Conservation (phyloP, 108 stramenopile genomes). For the Epipyxis sp. region DNA sequence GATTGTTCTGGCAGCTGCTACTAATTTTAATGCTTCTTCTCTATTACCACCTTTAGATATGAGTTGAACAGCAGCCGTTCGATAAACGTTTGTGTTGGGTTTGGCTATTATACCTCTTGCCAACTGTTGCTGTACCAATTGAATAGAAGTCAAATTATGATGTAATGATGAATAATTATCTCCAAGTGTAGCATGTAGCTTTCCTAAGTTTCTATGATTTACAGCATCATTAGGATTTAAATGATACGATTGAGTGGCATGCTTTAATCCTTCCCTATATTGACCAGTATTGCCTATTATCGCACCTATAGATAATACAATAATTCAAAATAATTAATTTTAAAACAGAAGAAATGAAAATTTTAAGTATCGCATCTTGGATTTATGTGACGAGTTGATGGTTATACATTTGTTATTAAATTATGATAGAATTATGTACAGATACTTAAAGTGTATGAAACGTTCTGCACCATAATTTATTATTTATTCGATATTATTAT, state of each 20-base stretch:
- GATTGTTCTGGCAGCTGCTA: not conserved
- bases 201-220: conserved; percentile 6
- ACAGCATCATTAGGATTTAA: conserved; percentile 10
- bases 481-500: too few relatives aligned
- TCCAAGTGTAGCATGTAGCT: not conserved
- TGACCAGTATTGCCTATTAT: not conserved
- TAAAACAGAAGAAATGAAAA: too few relatives aligned
- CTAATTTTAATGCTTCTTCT: not conserved
- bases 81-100: conserved; percentile 6
- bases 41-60: not conserved
- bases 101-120: not conserved
- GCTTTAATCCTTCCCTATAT: not conserved
- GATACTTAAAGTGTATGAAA: too few relatives aligned
- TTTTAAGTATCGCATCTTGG: too few relatives aligned
- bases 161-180: conserved; percentile 13
- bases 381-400: too few relatives aligned
- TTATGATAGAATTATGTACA: too few relatives aligned
- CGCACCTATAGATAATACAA: too few relatives aligned
- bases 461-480: too few relatives aligned
- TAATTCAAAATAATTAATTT: too few relatives aligned
- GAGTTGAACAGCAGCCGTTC: not conserved
- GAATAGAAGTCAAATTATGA: not conserved
- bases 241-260: not conserved
- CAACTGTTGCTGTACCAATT: not conserved
- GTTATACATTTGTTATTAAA: too few relatives aligned